phyloP scores from a whole-genome alignment of 805 yeast genomes.

The Wickerhamomyces mucosus region DNA sequence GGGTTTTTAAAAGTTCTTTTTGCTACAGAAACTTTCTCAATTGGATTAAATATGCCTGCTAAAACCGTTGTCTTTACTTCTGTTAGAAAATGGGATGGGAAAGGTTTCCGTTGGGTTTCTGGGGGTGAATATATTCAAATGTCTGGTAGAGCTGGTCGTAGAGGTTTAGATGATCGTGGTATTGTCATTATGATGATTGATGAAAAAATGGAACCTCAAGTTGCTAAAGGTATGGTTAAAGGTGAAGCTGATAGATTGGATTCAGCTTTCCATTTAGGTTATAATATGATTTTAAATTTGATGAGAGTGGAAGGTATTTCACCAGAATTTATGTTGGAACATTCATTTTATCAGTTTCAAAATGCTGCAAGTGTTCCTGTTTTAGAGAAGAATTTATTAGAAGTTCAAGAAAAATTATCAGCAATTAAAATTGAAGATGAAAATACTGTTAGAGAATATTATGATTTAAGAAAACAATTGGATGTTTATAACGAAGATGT shows the following conservation, averaged over 20 bases:
- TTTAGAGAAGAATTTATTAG: slow-evolving; percentile 58
- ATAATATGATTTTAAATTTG: slow-evolving; percentile 92
- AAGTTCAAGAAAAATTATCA: slow-evolving; percentile 39
- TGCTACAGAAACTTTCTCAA: slow-evolving; percentile 97
- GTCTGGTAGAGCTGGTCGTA: slow-evolving; percentile 99
- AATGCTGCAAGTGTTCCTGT: slow-evolving; percentile 85
- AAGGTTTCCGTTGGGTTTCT: slow-evolving; percentile 95
- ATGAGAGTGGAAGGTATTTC: slow-evolving; percentile 98
- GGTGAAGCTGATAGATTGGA: slow-evolving; percentile 98
- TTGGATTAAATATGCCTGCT: slow-evolving; percentile 99
- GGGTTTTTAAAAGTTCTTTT: slow-evolving; percentile 89
- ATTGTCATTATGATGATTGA: slow-evolving; percentile 99
- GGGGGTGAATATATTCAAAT: slow-evolving; percentile 99
- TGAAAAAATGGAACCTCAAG: slow-evolving; percentile 98
- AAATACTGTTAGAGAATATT: slow-evolving; percentile 64
- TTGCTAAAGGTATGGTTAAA: slow-evolving; percentile 98
- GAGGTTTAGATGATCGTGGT: slow-evolving; percentile 99
- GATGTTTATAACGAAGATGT: slow-evolving; percentile 65
- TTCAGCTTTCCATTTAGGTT: slow-evolving; percentile 95
- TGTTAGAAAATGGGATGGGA: slow-evolving; percentile 98
- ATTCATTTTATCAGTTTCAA: slow-evolving; percentile 92
- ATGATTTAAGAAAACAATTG: slow-evolving; percentile 69
- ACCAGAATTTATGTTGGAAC: slow-evolving; percentile 93
- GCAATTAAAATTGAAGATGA: slow-evolving; percentile 63
- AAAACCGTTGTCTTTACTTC: slow-evolving; percentile 97